phyloP scores from a whole-genome alignment of 179 eudicot species.

The Camellia oleifera region DNA sequence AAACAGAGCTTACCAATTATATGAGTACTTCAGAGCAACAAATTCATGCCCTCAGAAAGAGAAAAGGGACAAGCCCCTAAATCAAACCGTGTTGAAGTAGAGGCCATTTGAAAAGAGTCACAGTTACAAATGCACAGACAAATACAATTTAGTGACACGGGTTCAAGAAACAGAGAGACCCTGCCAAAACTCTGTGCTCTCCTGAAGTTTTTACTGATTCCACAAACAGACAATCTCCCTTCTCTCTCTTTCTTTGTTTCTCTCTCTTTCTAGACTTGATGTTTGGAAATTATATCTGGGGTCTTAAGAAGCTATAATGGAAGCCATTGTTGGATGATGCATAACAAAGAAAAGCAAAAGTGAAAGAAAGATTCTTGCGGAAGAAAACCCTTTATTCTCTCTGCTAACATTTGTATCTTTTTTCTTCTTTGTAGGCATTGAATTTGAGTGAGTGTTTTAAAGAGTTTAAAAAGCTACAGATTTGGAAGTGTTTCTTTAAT shows the following conservation, averaged over 20 bases:
- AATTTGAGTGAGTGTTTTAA: too few relatives aligned
- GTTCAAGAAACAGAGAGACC: constrained; percentile 17
- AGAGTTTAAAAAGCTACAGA: background rate
- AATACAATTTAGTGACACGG: constrained; percentile 17
- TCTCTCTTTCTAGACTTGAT: background rate
- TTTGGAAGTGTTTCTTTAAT: background rate
- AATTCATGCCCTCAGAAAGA: background rate
- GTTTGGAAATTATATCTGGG: background rate
- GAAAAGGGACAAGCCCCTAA: background rate
- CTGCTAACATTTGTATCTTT: background rate
- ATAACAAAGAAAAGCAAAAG: constrained; percentile 5
- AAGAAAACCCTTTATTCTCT: constrained; percentile 10
- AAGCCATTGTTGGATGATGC: background rate
- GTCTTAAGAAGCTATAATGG: constrained; percentile 4
- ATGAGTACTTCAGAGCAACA: background rate
- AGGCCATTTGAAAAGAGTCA: background rate
- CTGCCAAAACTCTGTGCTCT: constrained; percentile 2
- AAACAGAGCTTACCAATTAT: background rate
- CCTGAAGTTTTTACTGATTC: background rate
- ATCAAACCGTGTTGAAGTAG: background rate
- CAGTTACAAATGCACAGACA: background rate
- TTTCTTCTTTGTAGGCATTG: background rate
- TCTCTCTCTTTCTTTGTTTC: background rate
- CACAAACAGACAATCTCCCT: constrained; percentile 4
- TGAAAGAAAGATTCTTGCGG: constrained; percentile 11